Base-by-base conservation (phyloP, 1,139 yeast genomes). In the Debaryomycetaceae sp. region DNA sequence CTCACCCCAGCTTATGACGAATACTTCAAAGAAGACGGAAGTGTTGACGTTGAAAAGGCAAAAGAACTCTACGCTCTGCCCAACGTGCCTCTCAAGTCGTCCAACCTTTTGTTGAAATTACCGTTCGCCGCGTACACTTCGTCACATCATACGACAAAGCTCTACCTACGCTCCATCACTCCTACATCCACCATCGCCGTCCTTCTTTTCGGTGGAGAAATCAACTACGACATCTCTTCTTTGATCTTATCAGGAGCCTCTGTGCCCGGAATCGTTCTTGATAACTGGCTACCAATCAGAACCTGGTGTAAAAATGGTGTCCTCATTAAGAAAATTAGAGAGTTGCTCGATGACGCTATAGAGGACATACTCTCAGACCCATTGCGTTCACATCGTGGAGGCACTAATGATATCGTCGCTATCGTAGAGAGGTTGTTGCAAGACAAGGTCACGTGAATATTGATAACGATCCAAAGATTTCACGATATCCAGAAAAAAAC, bases 271-370 rank as follows among this genome's bases (percentile, higher is more conserved):
- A 72, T 85, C 45, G 76, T 85, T 24, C 59, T 90, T 46, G 96
- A 87, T 56, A 75, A 77, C 41, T 87, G 97, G 97, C 65, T 87
- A 31, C 90, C 96, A 6, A 71, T 93, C 34, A 72, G 87, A 52
- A 87, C 96, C 3, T 90, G 98, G 97, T 87, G 96, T 52, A 86
- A 95, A 54, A 89, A 91, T 57, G 98, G 95, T 0, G 96, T 93
- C 5, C 68, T 91, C 43, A 76, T 90, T 36, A 87, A 87, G 49
- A 79, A 85, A 46, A 66, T 93, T 43, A 71, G 95, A 52, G 58
- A 68, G 17, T 60, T 89, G 39, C 66, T 91, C 24, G 96, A 90
- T 58, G 68, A 76, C 17, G 79, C 86, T 1, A 78, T 91, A 45
- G 86, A 80, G 41, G 75, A 74, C 24, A 80, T 80, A 39, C 56